These are phyloP conservation scores for Euphorbia tirucalli DNA, from an alignment of 345 rosid genomes.

Conservation along the genomic window DNA sequence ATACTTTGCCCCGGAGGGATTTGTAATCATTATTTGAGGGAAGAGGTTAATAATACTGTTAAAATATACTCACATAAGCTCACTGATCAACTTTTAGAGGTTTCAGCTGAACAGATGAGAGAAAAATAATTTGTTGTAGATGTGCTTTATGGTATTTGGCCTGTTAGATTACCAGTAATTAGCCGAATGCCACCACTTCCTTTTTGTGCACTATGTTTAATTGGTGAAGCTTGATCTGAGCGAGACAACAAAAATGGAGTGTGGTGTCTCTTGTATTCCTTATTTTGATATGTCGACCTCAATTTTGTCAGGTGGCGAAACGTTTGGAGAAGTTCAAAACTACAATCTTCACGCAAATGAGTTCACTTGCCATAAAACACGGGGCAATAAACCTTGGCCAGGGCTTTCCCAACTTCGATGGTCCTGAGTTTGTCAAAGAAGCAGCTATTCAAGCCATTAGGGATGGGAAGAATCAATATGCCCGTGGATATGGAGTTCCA, in stretches of 20 bases:
- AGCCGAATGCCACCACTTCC: background rate
- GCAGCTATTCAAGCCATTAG: slow-evolving; percentile 87
- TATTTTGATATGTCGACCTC: background rate
- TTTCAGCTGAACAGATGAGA: background rate
- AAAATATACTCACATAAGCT: too few species aligned
- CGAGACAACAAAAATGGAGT: background rate
- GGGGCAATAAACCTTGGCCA: slow-evolving; percentile 95
- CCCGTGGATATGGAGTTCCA: slow-evolving; percentile 79
- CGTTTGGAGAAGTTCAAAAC: slow-evolving; percentile 96
- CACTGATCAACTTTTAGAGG: background rate
- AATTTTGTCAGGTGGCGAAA: slow-evolving; percentile 57
- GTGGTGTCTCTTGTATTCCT: background rate
- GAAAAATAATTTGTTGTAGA: background rate
- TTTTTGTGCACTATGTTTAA: background rate
- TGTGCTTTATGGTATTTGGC: background rate
- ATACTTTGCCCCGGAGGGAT: too few species aligned
- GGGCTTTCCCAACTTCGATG: slow-evolving; percentile 96
- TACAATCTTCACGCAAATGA: slow-evolving; percentile 93
- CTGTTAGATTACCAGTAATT: background rate
- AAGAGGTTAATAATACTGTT: too few species aligned
- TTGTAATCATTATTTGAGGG: too few species aligned
- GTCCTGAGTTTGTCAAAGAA: slow-evolving; percentile 92
- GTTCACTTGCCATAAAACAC: slow-evolving; percentile 70
- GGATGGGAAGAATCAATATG: slow-evolving; percentile 94
- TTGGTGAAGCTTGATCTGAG: background rate